Base-by-base conservation (phyloP, 257 asterid genomes). In the Cruciata laevipes region DNA sequence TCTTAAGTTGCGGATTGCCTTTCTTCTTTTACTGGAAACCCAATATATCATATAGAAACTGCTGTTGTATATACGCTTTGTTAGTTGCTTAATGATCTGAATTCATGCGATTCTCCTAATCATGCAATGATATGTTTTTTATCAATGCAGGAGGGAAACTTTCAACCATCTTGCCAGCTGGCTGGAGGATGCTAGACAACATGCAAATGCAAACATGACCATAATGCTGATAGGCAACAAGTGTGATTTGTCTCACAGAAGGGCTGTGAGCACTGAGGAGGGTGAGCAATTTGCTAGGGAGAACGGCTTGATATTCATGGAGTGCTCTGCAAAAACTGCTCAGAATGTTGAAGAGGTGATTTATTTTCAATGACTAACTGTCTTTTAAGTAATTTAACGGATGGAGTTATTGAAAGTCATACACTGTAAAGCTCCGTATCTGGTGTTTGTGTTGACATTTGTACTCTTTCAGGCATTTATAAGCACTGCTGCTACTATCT, bases 311-410 rank as follows among this genome's bases (percentile, higher is more conserved):
- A 75, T 88, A 67, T 90, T 88, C 81, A 86, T 90, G 95, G 96
- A 90, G 75, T 87, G 89, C 70, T 88, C 96, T 69, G 96, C 97
- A 53, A 86, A 90, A 82, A 88, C 97, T 62, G 83, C 92, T 79
- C 90, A 79, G 82, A 90, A 88, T 77, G 95, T 90, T 35, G 96
- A 88, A 69, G 92, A 88, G 95, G 97, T 90, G 71, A 74, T 71
- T 25, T 31, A 27, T n/a, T 7, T 38, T 37, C 35, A 35, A 7
- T 57, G 20, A 2, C 14, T 68, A 14, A 67, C 20, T 40, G n/a
- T 42, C 49, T 67, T 24, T n/a, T 20, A 57, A 64, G 61, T 25
- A 66, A n/a, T 20, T 59, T 37, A 60, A n/a, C 16, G 20, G 38
- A 65, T 17, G 30, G 30, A 23, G 12, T 17, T 37, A 37, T 11